phyloP scores from a whole-genome alignment of 768 basidiomycete species.

The Boletus rubescentipes region DNA sequence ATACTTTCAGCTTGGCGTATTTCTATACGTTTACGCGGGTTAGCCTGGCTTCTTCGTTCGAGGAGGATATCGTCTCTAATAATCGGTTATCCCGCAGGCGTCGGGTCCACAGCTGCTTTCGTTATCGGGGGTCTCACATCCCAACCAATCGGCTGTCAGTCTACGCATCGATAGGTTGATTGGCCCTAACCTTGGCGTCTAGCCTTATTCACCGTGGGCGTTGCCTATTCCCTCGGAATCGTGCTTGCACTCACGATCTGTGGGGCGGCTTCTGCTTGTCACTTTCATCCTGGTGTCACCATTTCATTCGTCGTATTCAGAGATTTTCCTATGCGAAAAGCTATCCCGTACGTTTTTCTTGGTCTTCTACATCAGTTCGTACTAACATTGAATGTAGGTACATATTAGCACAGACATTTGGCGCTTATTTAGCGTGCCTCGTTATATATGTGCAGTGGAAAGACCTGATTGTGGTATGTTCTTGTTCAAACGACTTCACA shows the following conservation, averaged over 20 bases:
- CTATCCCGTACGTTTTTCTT: constrained; percentile 40
- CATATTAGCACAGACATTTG: constrained; percentile 63
- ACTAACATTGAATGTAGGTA: constrained; percentile 44
- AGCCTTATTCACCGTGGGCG: constrained; percentile 59
- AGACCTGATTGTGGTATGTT: constrained; percentile 45
- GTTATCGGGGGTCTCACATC: constrained; percentile 47
- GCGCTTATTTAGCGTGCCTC: constrained; percentile 61
- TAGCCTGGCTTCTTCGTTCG: constrained; percentile 5
- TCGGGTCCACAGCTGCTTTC: constrained; percentile 54
- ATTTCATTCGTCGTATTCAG: constrained; percentile 51
- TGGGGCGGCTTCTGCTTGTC: constrained; percentile 55
- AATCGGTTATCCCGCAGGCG: constrained; percentile 33
- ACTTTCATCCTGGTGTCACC: constrained; percentile 66
- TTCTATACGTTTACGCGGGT: constrained; percentile 60
- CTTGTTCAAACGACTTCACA: constrained; percentile 42
- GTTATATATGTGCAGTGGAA: constrained; percentile 64
- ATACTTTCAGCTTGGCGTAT: constrained; percentile 51
- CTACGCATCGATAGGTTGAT: background rate
- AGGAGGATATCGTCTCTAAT: background rate
- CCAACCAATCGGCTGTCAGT: constrained; percentile 51
- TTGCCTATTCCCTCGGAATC: constrained; percentile 60
- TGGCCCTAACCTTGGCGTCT: background rate
- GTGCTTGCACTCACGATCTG: constrained; percentile 56
- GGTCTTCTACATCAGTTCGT: constrained; percentile 4
- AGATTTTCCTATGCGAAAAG: constrained; percentile 54